A percentile compares a stretch with the other conserved stretches of the same genome.
Evolutionary conservation across 225 moss, liverwort and hornwort genomes (phyloP).

Genomic region (Ulota crispa): DNA sequence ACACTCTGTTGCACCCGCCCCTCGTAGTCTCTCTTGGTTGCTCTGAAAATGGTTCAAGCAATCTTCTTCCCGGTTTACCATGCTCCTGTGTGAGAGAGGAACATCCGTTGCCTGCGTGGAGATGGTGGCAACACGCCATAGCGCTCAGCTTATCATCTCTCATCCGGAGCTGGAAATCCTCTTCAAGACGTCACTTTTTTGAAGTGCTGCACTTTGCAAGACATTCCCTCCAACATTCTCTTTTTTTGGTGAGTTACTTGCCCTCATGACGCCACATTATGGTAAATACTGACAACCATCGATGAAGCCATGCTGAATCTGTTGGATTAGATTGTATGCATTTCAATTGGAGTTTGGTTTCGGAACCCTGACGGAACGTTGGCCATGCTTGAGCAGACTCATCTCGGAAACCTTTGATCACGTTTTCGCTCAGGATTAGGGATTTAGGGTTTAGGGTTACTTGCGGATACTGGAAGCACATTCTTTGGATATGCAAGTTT

Average conservation of each 20-base stretch:
- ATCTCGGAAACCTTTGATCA: background rate
- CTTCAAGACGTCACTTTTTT: background rate
- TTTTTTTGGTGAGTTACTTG: conserved; percentile 21
- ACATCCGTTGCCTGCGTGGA: background rate
- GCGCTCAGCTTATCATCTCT: background rate
- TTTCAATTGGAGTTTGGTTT: background rate
- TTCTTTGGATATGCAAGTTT: background rate
- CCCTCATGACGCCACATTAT: background rate
- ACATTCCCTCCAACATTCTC: background rate
- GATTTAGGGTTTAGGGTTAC: conserved; percentile 12
- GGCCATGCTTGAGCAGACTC: conserved; percentile 27
- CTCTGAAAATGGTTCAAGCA: conserved; percentile 22
- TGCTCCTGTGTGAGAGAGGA: conserved; percentile 19
- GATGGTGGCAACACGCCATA: conserved; percentile 3
- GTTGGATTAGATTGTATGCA: background rate
- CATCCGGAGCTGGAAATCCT: background rate
- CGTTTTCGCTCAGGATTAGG: conserved; percentile 7
- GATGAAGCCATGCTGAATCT: background rate
- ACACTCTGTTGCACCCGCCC: conserved; percentile 11
- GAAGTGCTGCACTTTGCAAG: background rate
- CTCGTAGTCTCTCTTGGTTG: conserved; percentile 1
- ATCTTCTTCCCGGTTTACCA: conserved; percentile 20
- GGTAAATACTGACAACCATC: background rate
- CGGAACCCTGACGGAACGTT: background rate
- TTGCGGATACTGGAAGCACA: conserved; percentile 27